Evolutionary conservation across 2,329 filamentous ascomycete genomes (phyloP).

Genomic region (Monosporascus sp.): DNA sequence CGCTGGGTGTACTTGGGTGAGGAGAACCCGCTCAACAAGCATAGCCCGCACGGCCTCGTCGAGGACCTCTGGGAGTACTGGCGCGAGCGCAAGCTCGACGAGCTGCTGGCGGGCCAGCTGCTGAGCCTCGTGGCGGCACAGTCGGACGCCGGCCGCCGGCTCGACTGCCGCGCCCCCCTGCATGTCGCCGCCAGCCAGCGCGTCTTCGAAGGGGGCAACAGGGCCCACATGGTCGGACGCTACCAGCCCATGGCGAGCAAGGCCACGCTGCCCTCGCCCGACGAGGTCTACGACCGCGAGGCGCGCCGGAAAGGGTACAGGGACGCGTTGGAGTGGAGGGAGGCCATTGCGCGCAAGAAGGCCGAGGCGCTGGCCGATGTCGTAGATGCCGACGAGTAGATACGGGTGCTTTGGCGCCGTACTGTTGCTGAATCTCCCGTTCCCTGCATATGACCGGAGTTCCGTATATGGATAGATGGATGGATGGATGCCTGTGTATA

Average conservation of each 20-base stretch:
- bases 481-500: background rate
- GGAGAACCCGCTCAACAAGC: constrained; percentile 52
- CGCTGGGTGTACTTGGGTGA: constrained; percentile 79
- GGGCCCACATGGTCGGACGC: constrained; percentile 42
- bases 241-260: constrained; percentile 53
- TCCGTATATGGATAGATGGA: too few relatives aligned
- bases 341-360: constrained; percentile 16
- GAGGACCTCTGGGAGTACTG: constrained; percentile 78
- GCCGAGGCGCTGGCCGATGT: constrained; percentile 27
- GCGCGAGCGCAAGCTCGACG: constrained; percentile 83
- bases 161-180: constrained; percentile 8
- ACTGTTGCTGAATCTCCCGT: background rate
- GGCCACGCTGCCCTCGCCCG: constrained; percentile 41
- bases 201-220: constrained; percentile 53
- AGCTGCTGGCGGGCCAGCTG: constrained; percentile 71
- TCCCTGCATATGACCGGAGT: background rate
- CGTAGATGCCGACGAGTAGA: too few relatives aligned
- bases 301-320: constrained; percentile 57
- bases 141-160: constrained; percentile 16
- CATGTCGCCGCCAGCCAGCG: constrained; percentile 23
- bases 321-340: constrained; percentile 41
- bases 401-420: too few relatives aligned
- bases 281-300: constrained; percentile 56
- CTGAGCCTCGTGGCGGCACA: constrained; percentile 55
- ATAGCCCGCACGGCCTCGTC: constrained; percentile 60